phyloP scores from a whole-genome alignment of 2,329 filamentous ascomycete genomes.

The Pseudocercospora crystallina region DNA sequence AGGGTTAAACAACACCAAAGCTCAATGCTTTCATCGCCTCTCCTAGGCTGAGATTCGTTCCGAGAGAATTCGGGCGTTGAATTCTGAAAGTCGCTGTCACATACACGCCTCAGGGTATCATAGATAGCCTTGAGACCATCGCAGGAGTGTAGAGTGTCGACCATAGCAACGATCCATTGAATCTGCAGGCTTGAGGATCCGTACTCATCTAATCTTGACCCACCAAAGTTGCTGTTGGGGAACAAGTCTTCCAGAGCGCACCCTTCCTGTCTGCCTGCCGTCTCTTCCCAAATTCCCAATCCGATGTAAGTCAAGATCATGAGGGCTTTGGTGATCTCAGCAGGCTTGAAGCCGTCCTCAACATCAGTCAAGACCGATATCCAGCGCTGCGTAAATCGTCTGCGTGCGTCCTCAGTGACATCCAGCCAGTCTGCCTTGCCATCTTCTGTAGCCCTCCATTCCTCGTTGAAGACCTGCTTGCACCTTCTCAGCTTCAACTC shows the following conservation, averaged over 20 bases:
- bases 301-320: slow-evolving; percentile 49
- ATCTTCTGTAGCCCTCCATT: slow-evolving; percentile 57
- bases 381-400: slow-evolving; percentile 56
- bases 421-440: slow-evolving; percentile 64
- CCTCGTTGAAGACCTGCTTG: slow-evolving; percentile 72
- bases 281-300: slow-evolving; percentile 53
- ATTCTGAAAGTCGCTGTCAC: slow-evolving; percentile 30
- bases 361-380: slow-evolving; percentile 38
- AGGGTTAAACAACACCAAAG: slow-evolving; percentile 52
- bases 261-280: slow-evolving; percentile 41
- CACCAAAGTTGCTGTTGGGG: slow-evolving; percentile 23
- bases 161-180: slow-evolving; percentile 46
- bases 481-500: slow-evolving; percentile 74
- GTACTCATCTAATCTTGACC: slow-evolving; percentile 34
- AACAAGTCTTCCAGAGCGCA: slow-evolving; percentile 29
- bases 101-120: slow-evolving; percentile 36
- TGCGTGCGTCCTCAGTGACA: slow-evolving; percentile 56
- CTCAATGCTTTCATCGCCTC: slow-evolving; percentile 39
- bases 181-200: slow-evolving; percentile 43
- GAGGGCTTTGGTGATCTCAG: slow-evolving; percentile 36
- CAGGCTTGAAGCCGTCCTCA: slow-evolving; percentile 26
- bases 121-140: slow-evolving; percentile 43
- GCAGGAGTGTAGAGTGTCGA: slow-evolving; percentile 42
- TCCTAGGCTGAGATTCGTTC: slow-evolving; percentile 27
- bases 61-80: slow-evolving; percentile 23